phyloP scores from a whole-genome alignment of 2,329 filamentous ascomycete species.

The Periconia sp. region DNA sequence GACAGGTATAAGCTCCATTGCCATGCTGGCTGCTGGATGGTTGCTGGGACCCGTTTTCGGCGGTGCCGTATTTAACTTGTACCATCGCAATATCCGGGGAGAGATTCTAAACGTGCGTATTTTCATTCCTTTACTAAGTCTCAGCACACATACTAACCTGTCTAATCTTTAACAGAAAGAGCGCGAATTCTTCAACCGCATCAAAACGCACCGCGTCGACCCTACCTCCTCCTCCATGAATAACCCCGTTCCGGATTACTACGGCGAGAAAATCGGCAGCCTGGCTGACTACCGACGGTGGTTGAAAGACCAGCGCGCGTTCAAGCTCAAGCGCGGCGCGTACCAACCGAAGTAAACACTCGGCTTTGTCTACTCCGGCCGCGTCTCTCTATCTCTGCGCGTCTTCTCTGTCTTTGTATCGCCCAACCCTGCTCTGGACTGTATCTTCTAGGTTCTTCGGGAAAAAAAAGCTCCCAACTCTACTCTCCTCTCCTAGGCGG shows the following conservation, averaged over 20 bases:
- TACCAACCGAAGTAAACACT: constrained; percentile 24
- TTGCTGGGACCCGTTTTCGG: constrained; percentile 81
- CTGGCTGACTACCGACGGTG: constrained; percentile 89
- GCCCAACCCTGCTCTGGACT: no score
- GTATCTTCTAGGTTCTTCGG: no score
- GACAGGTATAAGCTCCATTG: constrained; percentile 75
- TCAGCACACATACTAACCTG: background rate
- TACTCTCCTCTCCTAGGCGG: no score
- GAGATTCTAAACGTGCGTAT: constrained; percentile 69
- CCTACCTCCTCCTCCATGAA: constrained; percentile 84
- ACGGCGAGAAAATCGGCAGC: constrained; percentile 96
- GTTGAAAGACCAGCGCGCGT: constrained; percentile 96
- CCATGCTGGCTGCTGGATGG: constrained; percentile 82
- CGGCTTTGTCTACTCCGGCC: no score
- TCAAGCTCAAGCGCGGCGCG: constrained; percentile 76
- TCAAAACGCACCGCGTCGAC: constrained; percentile 91
- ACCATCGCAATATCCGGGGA: constrained; percentile 69
- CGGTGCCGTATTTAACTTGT: constrained; percentile 73
- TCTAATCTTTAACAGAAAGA: constrained; percentile 67
- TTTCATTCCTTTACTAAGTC: background rate
- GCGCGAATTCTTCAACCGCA: constrained; percentile 85
- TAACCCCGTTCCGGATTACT: constrained; percentile 96
- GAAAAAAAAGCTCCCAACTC: no score
- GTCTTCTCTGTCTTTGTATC: no score
- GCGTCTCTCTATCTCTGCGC: no score